Evolutionary conservation across 371 early-diverging fungal species (phyloP).

Genomic region (Mucor plumbeus): DNA sequence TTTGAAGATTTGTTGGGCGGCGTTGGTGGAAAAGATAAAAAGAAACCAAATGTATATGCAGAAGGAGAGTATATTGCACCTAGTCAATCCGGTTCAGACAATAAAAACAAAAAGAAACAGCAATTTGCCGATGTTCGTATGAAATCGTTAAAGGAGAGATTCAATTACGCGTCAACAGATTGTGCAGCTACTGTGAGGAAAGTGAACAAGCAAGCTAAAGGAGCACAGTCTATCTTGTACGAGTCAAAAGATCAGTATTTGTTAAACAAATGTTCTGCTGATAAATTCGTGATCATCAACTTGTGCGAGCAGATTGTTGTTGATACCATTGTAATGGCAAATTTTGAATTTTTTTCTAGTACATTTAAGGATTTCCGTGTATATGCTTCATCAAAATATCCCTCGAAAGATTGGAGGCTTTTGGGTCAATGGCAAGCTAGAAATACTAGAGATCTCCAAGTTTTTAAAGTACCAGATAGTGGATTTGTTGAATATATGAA

Average conservation of each 20-base stretch:
- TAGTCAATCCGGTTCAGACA: conserved; percentile 11
- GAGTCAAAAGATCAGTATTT: conserved; percentile 94
- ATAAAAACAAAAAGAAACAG: conserved; percentile 20
- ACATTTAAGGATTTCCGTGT: conserved; percentile 89
- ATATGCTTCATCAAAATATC: conserved; percentile 81
- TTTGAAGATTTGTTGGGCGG: conserved; percentile 37
- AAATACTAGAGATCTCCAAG: conserved; percentile 85
- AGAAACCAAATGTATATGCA: conserved; percentile 36
- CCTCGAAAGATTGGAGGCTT: conserved; percentile 82
- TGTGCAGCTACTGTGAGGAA: conserved; percentile 92
- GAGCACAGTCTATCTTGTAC: conserved; percentile 81
- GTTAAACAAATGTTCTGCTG: conserved; percentile 85
- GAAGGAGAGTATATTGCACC: conserved; percentile 44
- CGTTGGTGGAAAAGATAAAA: conserved; percentile 21
- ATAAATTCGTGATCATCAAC: conserved; percentile 88
- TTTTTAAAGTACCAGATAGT: conserved; percentile 72
- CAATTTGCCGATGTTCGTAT: conserved; percentile 33
- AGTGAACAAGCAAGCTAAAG: conserved; percentile 84
- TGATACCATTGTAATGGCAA: conserved; percentile 88
- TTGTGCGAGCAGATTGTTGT: conserved; percentile 94
- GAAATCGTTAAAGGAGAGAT: conserved; percentile 75
- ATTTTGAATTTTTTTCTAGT: conserved; percentile 96
- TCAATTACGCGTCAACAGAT: conserved; percentile 92
- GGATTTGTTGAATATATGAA: conserved; percentile 87
- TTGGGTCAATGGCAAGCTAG: conserved; percentile 84